Evolutionary conservation across 768 basidiomycete species (phyloP), one percentile per base, ranked within the genome.

Genomic region (Lentinus tigrinus): DNA sequence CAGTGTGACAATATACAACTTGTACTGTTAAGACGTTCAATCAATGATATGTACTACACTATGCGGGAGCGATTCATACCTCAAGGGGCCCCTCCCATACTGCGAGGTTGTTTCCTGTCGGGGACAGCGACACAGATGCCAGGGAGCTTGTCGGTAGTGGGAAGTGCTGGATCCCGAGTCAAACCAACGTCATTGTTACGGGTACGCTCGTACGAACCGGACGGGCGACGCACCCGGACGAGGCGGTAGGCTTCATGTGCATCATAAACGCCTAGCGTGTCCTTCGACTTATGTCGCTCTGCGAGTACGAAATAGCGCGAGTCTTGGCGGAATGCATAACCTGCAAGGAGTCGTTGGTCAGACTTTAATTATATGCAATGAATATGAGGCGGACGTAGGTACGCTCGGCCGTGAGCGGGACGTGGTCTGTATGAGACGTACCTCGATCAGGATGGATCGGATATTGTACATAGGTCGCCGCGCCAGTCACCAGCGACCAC

Each of bases 261-360:
- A 66, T 96, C 93, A 69, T 98, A 97, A 4, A 97, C 75, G 23
- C 93, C 92, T 0, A 94, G 69, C 0, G 88, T 89, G 66, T 96
- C 94, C 71, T 89, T 94, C 1, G 92, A 95, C 64, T 89, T 89
- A 69, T 96, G 94, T 21, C 92, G 81, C 69, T 97, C 95, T 4
- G 89, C 93, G 5, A 96, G 74, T 23, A 93, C 75, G 65, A 96
- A 88, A 71, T 95, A 95, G 13, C 86, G 85, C 2, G 87, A 88
- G 73, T 95, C 93, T 28, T 83, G 71, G 42, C 89, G 83, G 69
- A 93, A 93, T 24, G 88, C 79, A 70, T 87, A 91, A 37, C 88
- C 91, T 93, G 54, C 39, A 43, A 31, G 31, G 11, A 7, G n/a
- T 14, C 24, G 31, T 11, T 31, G 14, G 21, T 46, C 17, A 52